Conservation (phyloP, 2,329 filamentous ascomycete genomes). For the Ilyonectria sp. region DNA sequence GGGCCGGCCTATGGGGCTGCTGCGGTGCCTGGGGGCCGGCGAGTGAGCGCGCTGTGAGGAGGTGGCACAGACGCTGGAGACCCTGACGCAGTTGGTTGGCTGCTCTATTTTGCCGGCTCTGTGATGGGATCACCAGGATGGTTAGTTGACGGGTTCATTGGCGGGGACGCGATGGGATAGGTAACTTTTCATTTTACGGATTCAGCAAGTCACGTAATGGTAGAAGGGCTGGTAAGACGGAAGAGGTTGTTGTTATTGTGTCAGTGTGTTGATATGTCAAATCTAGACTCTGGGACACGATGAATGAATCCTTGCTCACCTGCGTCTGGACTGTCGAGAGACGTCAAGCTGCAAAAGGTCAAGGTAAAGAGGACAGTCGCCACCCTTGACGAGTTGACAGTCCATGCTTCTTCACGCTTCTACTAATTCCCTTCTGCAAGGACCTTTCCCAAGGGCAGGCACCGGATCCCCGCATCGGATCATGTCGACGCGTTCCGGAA, state of each 20-base stretch:
- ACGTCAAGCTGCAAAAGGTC: neutral
- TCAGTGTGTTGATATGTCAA: neutral
- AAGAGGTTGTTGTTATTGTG: no score
- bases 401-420: neutral
- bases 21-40: conserved; percentile 19
- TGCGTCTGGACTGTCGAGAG: neutral
- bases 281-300: neutral
- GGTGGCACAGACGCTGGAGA: conserved; percentile 20
- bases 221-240: no score
- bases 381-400: neutral
- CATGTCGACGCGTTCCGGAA: conserved; percentile 19
- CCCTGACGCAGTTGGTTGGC: conserved; percentile 11
- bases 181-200: conserved; percentile 21
- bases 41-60: neutral
- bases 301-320: no score
- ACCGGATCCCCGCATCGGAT: conserved; percentile 19
- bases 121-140: conserved; percentile 1
- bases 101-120: conserved; percentile 8
- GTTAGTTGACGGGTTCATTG: neutral
- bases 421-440: neutral
- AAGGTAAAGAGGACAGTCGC: neutral
- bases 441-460: neutral
- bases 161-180: conserved; percentile 17
- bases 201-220: neutral
- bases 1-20: conserved; percentile 23